A percentile compares a stretch with the other conserved stretches of the same genome.
Evolutionary conservation across 2,329 filamentous ascomycete species (phyloP).

Genomic region (Colletotrichum sidae): DNA sequence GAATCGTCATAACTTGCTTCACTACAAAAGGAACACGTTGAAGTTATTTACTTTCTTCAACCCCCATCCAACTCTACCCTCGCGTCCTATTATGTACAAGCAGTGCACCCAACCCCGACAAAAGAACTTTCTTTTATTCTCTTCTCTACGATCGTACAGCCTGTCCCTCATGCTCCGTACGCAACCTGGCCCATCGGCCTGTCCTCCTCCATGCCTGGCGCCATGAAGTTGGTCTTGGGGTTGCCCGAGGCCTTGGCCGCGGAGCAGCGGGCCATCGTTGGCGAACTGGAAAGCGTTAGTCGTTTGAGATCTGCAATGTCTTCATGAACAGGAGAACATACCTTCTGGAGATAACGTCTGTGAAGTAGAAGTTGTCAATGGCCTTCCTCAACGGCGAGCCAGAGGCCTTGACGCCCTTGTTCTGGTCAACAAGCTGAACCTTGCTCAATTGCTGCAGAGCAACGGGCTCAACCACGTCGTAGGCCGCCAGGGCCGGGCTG

Average conservation of each 20-base stretch:
- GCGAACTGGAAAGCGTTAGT: slow-evolving; percentile 72
- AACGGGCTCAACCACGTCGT: slow-evolving; percentile 90
- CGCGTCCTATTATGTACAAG: slow-evolving; percentile 54
- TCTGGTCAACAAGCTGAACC: slow-evolving; percentile 95
- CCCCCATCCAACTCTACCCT: slow-evolving; percentile 31
- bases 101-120: slow-evolving; percentile 44
- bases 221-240: slow-evolving; percentile 83
- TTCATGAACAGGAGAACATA: slow-evolving; percentile 56
- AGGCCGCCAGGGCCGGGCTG: slow-evolving; percentile 87
- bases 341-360: slow-evolving; percentile 96
- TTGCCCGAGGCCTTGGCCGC: slow-evolving; percentile 88
- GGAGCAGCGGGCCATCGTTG: slow-evolving; percentile 98
- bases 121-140: slow-evolving; percentile 51
- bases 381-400: slow-evolving; percentile 83
- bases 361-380: slow-evolving; percentile 98
- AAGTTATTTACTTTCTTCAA: slow-evolving; percentile 40
- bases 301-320: background rate
- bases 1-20: slow-evolving; percentile 10
- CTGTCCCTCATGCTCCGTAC: slow-evolving; percentile 62
- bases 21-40: slow-evolving; percentile 21
- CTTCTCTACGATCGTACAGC: slow-evolving; percentile 46
- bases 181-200: slow-evolving; percentile 71
- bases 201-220: slow-evolving; percentile 74
- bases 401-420: slow-evolving; percentile 84
- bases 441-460: slow-evolving; percentile 83